Evolutionary conservation across 805 yeast genomes (phyloP).

Genomic region (Candida michaelii): DNA sequence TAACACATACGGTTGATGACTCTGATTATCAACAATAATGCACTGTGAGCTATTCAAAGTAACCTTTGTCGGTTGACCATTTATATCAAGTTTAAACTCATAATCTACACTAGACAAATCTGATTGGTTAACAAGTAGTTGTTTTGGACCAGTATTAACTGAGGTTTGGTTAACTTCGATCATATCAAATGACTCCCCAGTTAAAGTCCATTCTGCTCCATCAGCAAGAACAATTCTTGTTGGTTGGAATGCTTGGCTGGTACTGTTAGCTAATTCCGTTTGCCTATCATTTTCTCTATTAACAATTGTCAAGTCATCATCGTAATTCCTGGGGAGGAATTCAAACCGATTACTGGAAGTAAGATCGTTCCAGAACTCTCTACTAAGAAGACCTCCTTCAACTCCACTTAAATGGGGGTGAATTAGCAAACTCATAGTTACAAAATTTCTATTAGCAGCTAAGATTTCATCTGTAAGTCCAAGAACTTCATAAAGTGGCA

Average conservation of each 20-base stretch:
- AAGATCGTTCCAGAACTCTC: slow-evolving; percentile 26
- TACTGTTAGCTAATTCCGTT: neutral
- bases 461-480: slow-evolving; percentile 13
- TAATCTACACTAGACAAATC: slow-evolving; percentile 25
- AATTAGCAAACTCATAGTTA: slow-evolving; percentile 17
- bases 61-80: slow-evolving; percentile 10
- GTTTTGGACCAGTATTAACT: slow-evolving; percentile 9
- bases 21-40: slow-evolving; percentile 32
- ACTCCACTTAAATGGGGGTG: slow-evolving; percentile 18
- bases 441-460: slow-evolving; percentile 10
- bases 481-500: slow-evolving; percentile 13
- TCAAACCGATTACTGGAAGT: slow-evolving; percentile 21
- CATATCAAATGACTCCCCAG: slow-evolving; percentile 26
- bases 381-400: slow-evolving; percentile 25
- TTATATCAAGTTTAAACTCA: slow-evolving; percentile 20
- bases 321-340: slow-evolving; percentile 18
- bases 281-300: neutral
- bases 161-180: slow-evolving; percentile 14
- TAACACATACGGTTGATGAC: slow-evolving; percentile 37
- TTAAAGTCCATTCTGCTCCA: slow-evolving; percentile 24
- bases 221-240: slow-evolving; percentile 20
- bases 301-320: slow-evolving; percentile 4
- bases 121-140: slow-evolving; percentile 28
- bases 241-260: slow-evolving; percentile 17
- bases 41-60: slow-evolving; percentile 41